Base-by-base conservation (phyloP, 1,284 basidiomycete species). In the Cutaneotrichosporon sp. region DNA sequence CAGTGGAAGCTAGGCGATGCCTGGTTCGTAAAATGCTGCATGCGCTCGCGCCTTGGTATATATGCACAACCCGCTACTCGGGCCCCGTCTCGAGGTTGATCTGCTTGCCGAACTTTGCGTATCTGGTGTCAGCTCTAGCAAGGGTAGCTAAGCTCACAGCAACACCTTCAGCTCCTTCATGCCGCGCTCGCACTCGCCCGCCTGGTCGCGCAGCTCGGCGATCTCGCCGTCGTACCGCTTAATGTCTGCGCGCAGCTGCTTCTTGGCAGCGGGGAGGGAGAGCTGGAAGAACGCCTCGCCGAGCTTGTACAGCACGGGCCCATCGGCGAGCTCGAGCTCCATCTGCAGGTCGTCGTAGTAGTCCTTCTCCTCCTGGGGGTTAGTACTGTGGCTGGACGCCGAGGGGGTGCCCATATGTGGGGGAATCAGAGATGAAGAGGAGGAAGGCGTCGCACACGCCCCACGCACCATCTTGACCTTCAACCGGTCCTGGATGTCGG, bases 101-200 rank as follows among this genome's bases (percentile, higher is more conserved):
- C 59, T 93, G 90, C 57, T 85, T 87, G 33, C 94, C 94, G 74
- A 97, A 97, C 80, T 94, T 95, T 43, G 90, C 91, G 74, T 97
- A 97, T 54, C 79, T 81, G 54, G 20, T 2, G 47, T 60, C 58
- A 59, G 58, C 57, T 58, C 13, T 2, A 2, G n/a, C n/a, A 1
- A 18, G 22, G 38, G n/a, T 18, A 16, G 9, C 13, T 20, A 20
- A 20, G 71, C 79, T 73, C 66, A 78, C 70, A 98, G 78, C 4
- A 84, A 77, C 29, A 92, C 87, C 78, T 99, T 98, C 56, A 98
- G 85, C 64, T 87, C 85, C 72, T 91, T 90, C 95, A 98, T 98
- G 67, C 88, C 85, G 43, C 81, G 84, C 71, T 93, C 89, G 74
- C 90, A 93, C 38, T 88, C 85, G 43, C 88, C 86, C 24, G 87